These are phyloP conservation scores for Diaporthe sp. DNA, from an alignment of 2,329 filamentous ascomycete species.

Conservation along the genomic window DNA sequence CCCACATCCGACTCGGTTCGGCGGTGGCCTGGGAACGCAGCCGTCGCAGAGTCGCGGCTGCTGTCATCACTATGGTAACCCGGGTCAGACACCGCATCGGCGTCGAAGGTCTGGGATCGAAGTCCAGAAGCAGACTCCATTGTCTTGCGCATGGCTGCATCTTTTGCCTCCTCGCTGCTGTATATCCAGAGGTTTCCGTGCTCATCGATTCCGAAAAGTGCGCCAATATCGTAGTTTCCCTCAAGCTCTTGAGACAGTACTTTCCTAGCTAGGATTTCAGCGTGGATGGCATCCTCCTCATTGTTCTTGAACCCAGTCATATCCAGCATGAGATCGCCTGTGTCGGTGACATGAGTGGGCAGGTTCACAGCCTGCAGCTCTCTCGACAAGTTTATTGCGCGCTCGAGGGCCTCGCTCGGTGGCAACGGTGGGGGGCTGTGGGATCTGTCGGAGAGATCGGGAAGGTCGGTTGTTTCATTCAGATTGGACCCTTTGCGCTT, in stretches of 20 bases:
- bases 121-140: constrained; percentile 65
- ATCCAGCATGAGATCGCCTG: constrained; percentile 95
- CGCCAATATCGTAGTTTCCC: constrained; percentile 95
- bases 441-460: constrained; percentile 68
- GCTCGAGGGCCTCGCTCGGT: constrained; percentile 81
- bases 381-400: constrained; percentile 87
- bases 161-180: constrained; percentile 95
- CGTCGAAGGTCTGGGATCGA: constrained; percentile 65
- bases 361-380: constrained; percentile 93
- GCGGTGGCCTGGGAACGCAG: constrained; percentile 64
- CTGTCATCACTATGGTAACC: constrained; percentile 95
- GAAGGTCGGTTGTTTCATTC: constrained; percentile 55
- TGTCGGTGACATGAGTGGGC: constrained; percentile 90
- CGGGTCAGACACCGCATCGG: constrained; percentile 91
- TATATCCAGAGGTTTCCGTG: constrained; percentile 99
- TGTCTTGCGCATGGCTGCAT: constrained; percentile 81
- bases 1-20: constrained; percentile 77
- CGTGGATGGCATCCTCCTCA: constrained; percentile 90
- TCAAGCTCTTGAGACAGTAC: constrained; percentile 94
- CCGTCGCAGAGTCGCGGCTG: constrained; percentile 62
- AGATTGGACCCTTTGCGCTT: constrained; percentile 52
- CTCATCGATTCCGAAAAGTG: constrained; percentile 94
- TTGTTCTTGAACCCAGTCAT: constrained; percentile 98
- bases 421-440: constrained; percentile 83
- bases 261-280: constrained; percentile 93